These are phyloP conservation scores for Dactylonectria macrodidyma DNA, from an alignment of 2,329 filamentous ascomycete genomes.

Conservation along the genomic window DNA sequence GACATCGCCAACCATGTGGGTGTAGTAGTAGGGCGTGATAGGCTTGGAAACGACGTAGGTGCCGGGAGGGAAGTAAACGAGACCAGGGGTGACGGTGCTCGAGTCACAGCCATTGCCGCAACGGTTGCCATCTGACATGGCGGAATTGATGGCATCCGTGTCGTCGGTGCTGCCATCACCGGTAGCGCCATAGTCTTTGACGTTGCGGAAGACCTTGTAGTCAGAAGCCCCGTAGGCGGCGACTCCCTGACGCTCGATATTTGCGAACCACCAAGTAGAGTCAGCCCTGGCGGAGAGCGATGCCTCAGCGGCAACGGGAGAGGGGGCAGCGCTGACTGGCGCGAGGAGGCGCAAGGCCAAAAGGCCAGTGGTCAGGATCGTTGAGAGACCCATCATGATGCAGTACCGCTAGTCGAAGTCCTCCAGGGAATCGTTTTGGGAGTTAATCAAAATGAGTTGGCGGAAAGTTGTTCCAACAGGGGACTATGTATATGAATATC, in stretches of 20 bases:
- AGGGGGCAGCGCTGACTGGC: slow-evolving; percentile 52
- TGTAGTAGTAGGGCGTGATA: slow-evolving; percentile 91
- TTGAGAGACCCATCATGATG: slow-evolving; percentile 64
- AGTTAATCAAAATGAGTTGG: slow-evolving; percentile 35
- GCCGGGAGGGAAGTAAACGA: slow-evolving; percentile 93
- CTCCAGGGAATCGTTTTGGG: slow-evolving; percentile 31
- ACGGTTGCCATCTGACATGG: slow-evolving; percentile 82
- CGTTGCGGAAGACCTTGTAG: slow-evolving; percentile 85
- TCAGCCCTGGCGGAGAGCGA: slow-evolving; percentile 42
- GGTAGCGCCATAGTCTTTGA: slow-evolving; percentile 81
- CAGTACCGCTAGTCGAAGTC: slow-evolving; percentile 52
- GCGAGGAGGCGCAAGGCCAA: slow-evolving; percentile 61
- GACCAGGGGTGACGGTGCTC: slow-evolving; percentile 83
- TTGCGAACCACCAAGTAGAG: slow-evolving; percentile 79
- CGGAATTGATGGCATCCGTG: slow-evolving; percentile 88
- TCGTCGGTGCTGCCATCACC: slow-evolving; percentile 83
- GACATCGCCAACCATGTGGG: slow-evolving; percentile 90
- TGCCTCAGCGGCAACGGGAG: slow-evolving; percentile 39
- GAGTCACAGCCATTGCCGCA: slow-evolving; percentile 89
- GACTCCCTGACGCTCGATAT: slow-evolving; percentile 78
- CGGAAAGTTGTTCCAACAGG: slow-evolving; percentile 33
- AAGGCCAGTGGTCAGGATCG: slow-evolving; percentile 58
- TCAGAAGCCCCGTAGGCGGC: slow-evolving; percentile 70
- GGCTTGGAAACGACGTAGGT: slow-evolving; percentile 87
- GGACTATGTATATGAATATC: slow-evolving; percentile 28